Base-by-base conservation (phyloP, 345 rosid genomes). In the Moricandia arvensis region DNA sequence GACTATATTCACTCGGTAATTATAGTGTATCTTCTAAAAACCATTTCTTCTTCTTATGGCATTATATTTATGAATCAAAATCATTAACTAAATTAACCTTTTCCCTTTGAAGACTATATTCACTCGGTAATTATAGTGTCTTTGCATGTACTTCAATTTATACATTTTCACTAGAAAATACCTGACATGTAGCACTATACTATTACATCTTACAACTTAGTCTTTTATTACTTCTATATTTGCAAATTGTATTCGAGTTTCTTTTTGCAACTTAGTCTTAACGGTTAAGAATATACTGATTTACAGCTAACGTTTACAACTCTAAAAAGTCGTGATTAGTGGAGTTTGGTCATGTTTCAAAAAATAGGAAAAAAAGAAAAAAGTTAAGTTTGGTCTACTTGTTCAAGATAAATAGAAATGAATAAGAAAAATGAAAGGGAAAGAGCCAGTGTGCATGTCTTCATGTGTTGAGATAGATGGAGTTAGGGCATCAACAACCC, bases 391-490 rank as follows among this genome's bases (percentile, higher is more conserved):
- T 54, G 59, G 29, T 54, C 13, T 54, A 10, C 59, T 3, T 54
- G 29, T 18, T 3, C 29, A 54, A 21, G 59, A 54, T 18, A 8
- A 54, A 18, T 31, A n/a, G 0, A 60, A 31, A 13, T 31, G 9
- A 63, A 17, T 4, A 17, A 61, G 16, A 61, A 34, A 16, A 34
- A 61, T 3, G 13, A 26, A 41, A 55, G 35, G 30, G 51, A 59
- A 51, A 29, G 6, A 9, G 71, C 38, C 2, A 18, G 29, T 21
- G 35, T 55, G 80, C 80, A 76, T 76, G 60, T 76, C 18, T 64
- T 70, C 80, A 70, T 71, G 80, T 76, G 80, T 64, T 63, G 63
- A 41, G 51, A 30, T 7, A 45, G 11, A 41, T 34, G 58, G 4
- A 49, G 57, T 49, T 21, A 21, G 24, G 24, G 24, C 24, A 21